phyloP scores from a whole-genome alignment of 2,329 filamentous ascomycete species.

The Botrytis pseudocinerea region DNA sequence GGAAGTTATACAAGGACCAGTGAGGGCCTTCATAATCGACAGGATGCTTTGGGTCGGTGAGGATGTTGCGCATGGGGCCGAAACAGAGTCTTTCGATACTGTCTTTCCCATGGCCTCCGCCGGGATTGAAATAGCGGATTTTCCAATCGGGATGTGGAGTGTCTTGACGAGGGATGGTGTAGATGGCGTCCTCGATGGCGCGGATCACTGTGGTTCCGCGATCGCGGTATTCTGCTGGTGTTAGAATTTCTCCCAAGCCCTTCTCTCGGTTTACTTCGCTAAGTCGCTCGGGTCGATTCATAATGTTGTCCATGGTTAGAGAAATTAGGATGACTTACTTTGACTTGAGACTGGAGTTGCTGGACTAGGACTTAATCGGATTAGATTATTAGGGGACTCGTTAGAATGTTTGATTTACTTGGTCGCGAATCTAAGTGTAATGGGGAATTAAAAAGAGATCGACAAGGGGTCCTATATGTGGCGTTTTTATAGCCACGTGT shows the following conservation, averaged over 20 bases:
- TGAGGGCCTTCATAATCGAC: not conserved
- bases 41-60: not conserved
- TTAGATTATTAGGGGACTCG: not conserved
- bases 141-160: not conserved
- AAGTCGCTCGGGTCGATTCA: not conserved
- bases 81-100: too few species aligned
- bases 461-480: not conserved
- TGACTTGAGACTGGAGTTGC: not conserved
- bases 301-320: not conserved
- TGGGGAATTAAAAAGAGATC: not conserved
- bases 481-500: not conserved
- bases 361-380: not conserved
- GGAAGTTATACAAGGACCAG: not conserved
- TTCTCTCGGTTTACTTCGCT: not conserved
- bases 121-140: not conserved
- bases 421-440: not conserved
- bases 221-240: not conserved
- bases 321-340: not conserved
- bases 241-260: not conserved
- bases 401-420: not conserved
- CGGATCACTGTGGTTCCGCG: not conserved
- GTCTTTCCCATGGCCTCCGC: fast-evolving
- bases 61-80: not conserved
- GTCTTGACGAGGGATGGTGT: not conserved
- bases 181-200: not conserved